Conservation (phyloP, 352 stramenopile species). For the Phytophthora sp. region DNA sequence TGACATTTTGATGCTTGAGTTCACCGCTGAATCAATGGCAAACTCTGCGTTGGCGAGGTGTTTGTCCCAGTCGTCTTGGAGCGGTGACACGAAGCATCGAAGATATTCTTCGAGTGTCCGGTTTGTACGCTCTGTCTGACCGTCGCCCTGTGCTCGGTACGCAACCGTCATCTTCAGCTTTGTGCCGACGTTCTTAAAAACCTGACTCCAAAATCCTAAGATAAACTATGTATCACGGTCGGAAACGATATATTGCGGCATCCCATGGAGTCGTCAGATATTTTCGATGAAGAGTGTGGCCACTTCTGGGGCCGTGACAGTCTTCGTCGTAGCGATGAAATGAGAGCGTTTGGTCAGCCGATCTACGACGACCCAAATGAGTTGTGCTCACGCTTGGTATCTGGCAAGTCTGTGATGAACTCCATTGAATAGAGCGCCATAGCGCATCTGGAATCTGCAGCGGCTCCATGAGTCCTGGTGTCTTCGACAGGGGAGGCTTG, state of each 20-base stretch:
- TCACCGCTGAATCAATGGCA: too few relatives aligned
- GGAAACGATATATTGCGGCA: constrained; percentile 13
- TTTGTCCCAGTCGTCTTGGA: too few relatives aligned
- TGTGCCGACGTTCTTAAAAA: too few relatives aligned
- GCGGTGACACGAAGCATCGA: too few relatives aligned
- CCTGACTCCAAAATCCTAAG: constrained; percentile 15
- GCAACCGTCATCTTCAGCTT: too few relatives aligned
- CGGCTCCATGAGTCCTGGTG: constrained; percentile 6
- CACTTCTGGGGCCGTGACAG: background rate
- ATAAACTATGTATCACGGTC: constrained; percentile 26
- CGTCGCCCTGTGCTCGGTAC: too few relatives aligned
- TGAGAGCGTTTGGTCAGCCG: constrained; percentile 7
- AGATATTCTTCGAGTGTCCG: too few relatives aligned
- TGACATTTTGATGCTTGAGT: too few relatives aligned
- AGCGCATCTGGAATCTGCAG: constrained; percentile 5
- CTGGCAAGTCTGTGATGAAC: constrained; percentile 9
- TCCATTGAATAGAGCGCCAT: constrained; percentile 18
- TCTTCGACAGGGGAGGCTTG: constrained; percentile 10
- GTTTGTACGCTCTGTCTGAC: too few relatives aligned
- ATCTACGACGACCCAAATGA: too few relatives aligned
- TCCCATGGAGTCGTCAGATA: constrained; percentile 9
- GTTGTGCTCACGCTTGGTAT: constrained; percentile 3
- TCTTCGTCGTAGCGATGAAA: constrained; percentile 9
- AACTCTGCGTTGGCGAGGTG: too few relatives aligned
- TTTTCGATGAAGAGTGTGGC: constrained; percentile 11